These are phyloP conservation scores for Candida pini DNA, from an alignment of 805 yeast species.

Conservation along the genomic window DNA sequence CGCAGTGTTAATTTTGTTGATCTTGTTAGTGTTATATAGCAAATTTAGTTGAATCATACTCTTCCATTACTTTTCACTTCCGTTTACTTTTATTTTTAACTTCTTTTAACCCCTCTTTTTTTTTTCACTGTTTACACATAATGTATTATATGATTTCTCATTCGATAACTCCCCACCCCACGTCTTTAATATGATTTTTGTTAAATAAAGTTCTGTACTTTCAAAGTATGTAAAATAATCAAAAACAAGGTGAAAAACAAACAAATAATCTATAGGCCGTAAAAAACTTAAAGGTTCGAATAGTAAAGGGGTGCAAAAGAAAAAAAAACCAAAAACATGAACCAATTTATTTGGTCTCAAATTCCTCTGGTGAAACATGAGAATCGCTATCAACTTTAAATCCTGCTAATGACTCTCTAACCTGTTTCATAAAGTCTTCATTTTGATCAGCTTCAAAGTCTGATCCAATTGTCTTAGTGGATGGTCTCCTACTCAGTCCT, in stretches of 20 bases:
- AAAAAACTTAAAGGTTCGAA: no score
- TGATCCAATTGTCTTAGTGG: constrained; percentile 24
- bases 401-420: constrained; percentile 37
- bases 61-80: background rate
- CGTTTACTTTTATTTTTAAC: background rate
- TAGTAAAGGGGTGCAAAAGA: background rate
- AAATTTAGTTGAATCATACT: constrained; percentile 54
- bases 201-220: background rate
- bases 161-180: background rate
- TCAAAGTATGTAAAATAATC: background rate
- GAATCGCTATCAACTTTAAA: constrained; percentile 32
- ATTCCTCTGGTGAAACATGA: constrained; percentile 49
- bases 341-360: constrained; percentile 38
- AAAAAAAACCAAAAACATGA: background rate
- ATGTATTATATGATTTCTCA: background rate
- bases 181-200: background rate
- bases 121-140: background rate
- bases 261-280: no score
- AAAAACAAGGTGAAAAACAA: background rate
- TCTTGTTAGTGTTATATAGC: constrained; percentile 75
- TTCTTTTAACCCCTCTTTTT: background rate
- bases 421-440: constrained; percentile 34
- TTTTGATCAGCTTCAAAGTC: constrained; percentile 13
- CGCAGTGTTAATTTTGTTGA: constrained; percentile 75
- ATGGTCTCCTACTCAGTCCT: constrained; percentile 27